Conservation (phyloP, 768 basidiomycete genomes). For the Mycena maculata region DNA sequence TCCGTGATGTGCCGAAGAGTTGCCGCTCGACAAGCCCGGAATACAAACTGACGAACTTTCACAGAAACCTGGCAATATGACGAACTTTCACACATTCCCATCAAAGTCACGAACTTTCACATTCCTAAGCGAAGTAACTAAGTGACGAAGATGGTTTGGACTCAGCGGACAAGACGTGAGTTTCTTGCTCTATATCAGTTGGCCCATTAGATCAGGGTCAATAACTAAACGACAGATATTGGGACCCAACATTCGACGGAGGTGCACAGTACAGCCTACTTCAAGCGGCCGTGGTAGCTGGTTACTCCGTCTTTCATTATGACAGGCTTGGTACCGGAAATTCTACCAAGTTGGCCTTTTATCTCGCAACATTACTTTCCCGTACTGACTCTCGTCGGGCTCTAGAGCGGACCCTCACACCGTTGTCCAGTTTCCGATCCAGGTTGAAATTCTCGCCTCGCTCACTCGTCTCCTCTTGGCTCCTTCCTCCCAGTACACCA, state of each 20-base stretch:
- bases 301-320: slow-evolving; percentile 24
- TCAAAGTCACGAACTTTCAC: no score
- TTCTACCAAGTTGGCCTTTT: slow-evolving; percentile 19
- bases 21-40: no score
- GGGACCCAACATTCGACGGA: slow-evolving; percentile 24
- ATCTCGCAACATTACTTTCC: neutral
- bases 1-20: no score
- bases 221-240: slow-evolving; percentile 11
- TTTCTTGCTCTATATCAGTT: neutral
- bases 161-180: slow-evolving; percentile 24
- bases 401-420: slow-evolving; percentile 26
- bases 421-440: slow-evolving; percentile 25
- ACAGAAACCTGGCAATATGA: no score
- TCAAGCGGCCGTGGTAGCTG: slow-evolving; percentile 15
- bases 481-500: slow-evolving; percentile 6
- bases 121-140: no score
- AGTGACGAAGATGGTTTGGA: no score
- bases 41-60: no score
- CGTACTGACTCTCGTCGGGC: neutral
- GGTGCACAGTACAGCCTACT: slow-evolving; percentile 21
- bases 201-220: neutral
- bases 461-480: slow-evolving; percentile 20
- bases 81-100: no score
- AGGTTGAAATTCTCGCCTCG: slow-evolving; percentile 26
- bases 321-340: slow-evolving; percentile 23